Percentiles rank a stretch among this genome's conserved stretches.
phyloP scores from a whole-genome alignment of 352 stramenopile species.

The Pythium monospermum region DNA sequence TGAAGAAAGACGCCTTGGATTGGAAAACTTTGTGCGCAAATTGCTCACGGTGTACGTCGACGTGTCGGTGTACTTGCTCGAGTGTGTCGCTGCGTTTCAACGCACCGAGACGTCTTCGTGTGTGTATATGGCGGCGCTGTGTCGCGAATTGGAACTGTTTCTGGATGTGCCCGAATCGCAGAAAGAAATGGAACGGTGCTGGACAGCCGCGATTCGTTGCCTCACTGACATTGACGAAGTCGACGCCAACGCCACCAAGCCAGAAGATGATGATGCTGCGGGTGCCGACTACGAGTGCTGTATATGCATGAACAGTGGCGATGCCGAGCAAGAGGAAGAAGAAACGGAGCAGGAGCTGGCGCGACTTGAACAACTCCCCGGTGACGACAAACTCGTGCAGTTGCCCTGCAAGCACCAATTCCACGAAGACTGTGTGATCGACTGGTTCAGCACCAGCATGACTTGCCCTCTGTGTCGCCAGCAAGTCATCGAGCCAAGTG shows the following conservation, averaged over 20 bases:
- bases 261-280: conserved; percentile 15
- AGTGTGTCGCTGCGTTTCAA: conserved; percentile 21
- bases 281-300: conserved; percentile 29
- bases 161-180: conserved; percentile 43
- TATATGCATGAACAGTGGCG: conserved; percentile 47
- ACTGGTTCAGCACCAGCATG: conserved; percentile 68
- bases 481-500: conserved; percentile 4
- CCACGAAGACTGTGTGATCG: conserved; percentile 73
- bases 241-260: not conserved
- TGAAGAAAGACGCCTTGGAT: conserved; percentile 34
- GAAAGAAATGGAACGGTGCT: conserved; percentile 43
- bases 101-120: too few relatives aligned
- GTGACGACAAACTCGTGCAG: conserved; percentile 43
- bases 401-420: conserved; percentile 66
- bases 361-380: conserved; percentile 19
- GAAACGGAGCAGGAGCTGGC: too few relatives aligned
- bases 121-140: conserved; percentile 29
- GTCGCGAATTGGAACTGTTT: conserved; percentile 37
- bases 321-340: conserved; percentile 24
- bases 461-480: conserved; percentile 65
- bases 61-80: conserved; percentile 47
- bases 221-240: conserved; percentile 42
- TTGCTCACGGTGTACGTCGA: conserved; percentile 56
- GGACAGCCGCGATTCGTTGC: conserved; percentile 41
- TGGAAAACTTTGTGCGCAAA: conserved; percentile 50